A percentile compares a stretch with the other conserved stretches of the same genome.
These are phyloP conservation scores for Suhomyces taliae DNA, from an alignment of 1,139 yeast species.

Conservation along the genomic window DNA sequence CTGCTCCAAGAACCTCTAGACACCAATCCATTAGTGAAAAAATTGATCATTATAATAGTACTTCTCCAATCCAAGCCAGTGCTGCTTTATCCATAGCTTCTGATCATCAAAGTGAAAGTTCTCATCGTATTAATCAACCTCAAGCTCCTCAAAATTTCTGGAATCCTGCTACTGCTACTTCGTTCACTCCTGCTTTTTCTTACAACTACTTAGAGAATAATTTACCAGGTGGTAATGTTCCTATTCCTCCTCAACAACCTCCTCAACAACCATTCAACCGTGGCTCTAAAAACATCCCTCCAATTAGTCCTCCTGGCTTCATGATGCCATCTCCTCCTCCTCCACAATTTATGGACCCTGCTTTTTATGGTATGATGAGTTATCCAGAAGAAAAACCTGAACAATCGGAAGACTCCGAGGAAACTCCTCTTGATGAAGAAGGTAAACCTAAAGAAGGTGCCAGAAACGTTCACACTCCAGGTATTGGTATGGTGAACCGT, in stretches of 20 bases:
- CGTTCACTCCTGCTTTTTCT: constrained; percentile 49
- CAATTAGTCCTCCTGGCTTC: constrained; percentile 44
- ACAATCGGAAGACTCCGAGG: constrained; percentile 2
- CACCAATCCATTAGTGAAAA: constrained; percentile 67
- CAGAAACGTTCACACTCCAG: constrained; percentile 27
- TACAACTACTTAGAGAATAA: constrained; percentile 30
- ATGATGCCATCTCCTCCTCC: constrained; percentile 36
- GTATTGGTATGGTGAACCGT: constrained; percentile 44
- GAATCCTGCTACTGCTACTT: constrained; percentile 65
- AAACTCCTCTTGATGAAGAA: constrained; percentile 7
- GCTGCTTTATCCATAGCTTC: constrained; percentile 39
- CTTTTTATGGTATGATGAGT: constrained; percentile 33
- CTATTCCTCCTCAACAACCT: constrained; percentile 13
- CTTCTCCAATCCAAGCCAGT: constrained; percentile 49
- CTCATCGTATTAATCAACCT: constrained; percentile 8
- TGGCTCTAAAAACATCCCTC: constrained; percentile 23
- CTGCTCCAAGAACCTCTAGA: constrained; percentile 39
- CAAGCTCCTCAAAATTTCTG: constrained; percentile 46
- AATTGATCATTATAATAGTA: constrained; percentile 56
- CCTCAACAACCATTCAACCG: constrained; percentile 15
- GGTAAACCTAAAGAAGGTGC: constrained; percentile 7
- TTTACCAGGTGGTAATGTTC: constrained; percentile 14
- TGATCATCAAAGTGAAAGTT: constrained; percentile 20
- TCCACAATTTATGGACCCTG: constrained; percentile 42
- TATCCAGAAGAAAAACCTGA: constrained; percentile 11